Conservation (phyloP, 2,329 filamentous ascomycete genomes). For the Cercospora sesami region DNA sequence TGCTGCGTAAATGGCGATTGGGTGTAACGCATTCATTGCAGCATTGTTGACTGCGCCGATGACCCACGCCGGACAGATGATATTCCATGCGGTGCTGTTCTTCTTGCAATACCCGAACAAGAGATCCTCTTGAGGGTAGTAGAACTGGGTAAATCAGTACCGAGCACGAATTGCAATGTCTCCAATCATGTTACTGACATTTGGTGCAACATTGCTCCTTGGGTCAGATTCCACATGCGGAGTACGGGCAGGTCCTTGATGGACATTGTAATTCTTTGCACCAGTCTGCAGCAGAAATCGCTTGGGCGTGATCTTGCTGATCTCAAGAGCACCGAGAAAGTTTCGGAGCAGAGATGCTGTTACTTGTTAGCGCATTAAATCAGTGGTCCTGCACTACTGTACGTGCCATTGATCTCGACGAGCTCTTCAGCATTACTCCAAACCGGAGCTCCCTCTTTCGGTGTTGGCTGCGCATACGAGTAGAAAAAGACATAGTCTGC, state of each 20-base stretch:
- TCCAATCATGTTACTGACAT: conserved; percentile 30
- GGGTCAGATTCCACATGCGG: conserved; percentile 52
- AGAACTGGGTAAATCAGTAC: conserved; percentile 42
- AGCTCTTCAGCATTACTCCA: conserved; percentile 56
- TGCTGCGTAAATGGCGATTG: conserved; percentile 53
- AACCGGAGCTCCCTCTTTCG: conserved; percentile 45
- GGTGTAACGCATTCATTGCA: conserved; percentile 53
- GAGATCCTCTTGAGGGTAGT: conserved; percentile 56
- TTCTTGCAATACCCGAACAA: conserved; percentile 47
- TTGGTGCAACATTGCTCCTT: conserved; percentile 47
- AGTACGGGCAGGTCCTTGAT: conserved; percentile 45
- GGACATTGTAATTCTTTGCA: conserved; percentile 53
- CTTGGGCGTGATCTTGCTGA: conserved; percentile 47
- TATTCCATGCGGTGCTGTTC: conserved; percentile 46
- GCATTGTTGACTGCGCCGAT: conserved; percentile 52
- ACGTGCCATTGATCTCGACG: conserved; percentile 46
- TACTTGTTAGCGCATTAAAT: background rate
- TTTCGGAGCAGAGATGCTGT: conserved; percentile 49
- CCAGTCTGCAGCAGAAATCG: conserved; percentile 55
- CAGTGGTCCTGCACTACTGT: no score
- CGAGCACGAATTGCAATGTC: background rate
- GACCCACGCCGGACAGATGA: conserved; percentile 50
- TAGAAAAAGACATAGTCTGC: conserved; percentile 55
- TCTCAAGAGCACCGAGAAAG: conserved; percentile 49
- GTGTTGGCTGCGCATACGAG: conserved; percentile 53